Conservation (phyloP, 2,329 filamentous ascomycete genomes). For the Xylaria polymorpha region DNA sequence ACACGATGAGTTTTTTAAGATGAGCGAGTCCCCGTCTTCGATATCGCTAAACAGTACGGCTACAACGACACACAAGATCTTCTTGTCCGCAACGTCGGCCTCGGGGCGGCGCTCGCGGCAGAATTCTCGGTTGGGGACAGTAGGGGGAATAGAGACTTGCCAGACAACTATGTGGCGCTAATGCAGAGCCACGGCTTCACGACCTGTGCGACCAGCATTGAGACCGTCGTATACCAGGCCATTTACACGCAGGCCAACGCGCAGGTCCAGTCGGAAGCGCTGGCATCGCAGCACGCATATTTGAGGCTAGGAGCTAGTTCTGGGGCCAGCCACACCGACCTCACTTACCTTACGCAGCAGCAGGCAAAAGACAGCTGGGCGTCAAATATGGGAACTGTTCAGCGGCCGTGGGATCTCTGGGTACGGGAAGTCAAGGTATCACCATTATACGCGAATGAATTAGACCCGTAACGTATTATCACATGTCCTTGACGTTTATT, state of each 20-base stretch:
- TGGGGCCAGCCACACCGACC: neutral
- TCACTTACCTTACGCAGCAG: slow-evolving; percentile 17
- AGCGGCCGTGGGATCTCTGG: slow-evolving; percentile 28
- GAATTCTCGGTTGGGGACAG: slow-evolving; percentile 7
- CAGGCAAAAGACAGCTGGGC: slow-evolving; percentile 14
- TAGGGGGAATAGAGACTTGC: neutral
- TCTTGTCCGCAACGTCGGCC: slow-evolving; percentile 31
- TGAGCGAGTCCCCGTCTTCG: slow-evolving; percentile 35
- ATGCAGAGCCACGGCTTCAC: slow-evolving; percentile 42
- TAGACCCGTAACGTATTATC: neutral
- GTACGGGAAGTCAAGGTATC: slow-evolving; percentile 26
- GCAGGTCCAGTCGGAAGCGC: slow-evolving; percentile 23
- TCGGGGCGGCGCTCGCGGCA: slow-evolving; percentile 40
- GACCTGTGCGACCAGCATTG: slow-evolving; percentile 28
- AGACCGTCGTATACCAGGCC: slow-evolving; percentile 36
- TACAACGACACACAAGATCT: slow-evolving; percentile 33
- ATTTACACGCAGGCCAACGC: slow-evolving; percentile 35
- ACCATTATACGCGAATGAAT: slow-evolving; percentile 17
- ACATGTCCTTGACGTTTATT: neutral
- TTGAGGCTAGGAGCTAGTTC: neutral
- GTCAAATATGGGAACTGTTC: neutral
- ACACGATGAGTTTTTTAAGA: slow-evolving; percentile 1
- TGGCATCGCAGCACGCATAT: slow-evolving; percentile 7
- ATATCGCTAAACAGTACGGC: slow-evolving; percentile 33
- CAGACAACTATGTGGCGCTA: slow-evolving; percentile 26